Conservation (phyloP, 2,329 filamentous ascomycete species). For the Phoma herbarum region DNA sequence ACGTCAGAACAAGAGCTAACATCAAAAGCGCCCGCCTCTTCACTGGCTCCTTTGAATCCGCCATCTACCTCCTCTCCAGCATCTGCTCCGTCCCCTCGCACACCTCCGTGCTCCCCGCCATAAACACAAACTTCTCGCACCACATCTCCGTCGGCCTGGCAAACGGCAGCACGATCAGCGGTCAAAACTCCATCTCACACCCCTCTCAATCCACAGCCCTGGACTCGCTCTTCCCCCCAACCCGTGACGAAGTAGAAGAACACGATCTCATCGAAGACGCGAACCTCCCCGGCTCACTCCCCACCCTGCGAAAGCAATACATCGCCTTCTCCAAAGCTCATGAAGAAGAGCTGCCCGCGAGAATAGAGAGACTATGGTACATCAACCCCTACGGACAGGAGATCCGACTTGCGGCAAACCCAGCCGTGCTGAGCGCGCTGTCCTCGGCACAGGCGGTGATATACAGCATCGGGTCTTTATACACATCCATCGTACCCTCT, state of each 20-base stretch:
- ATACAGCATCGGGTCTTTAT: slow-evolving; percentile 93
- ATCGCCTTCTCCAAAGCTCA: slow-evolving; percentile 80
- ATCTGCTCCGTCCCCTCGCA: slow-evolving; percentile 84
- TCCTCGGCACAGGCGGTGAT: slow-evolving; percentile 72
- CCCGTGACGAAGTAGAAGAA: slow-evolving; percentile 57
- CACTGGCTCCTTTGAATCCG: slow-evolving; percentile 89
- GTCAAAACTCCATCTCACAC: slow-evolving; percentile 73
- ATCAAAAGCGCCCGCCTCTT: slow-evolving; percentile 78
- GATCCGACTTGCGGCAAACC: slow-evolving; percentile 84
- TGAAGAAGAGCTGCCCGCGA: slow-evolving; percentile 77
- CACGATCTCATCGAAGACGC: slow-evolving; percentile 79
- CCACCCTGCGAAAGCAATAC: slow-evolving; percentile 79
- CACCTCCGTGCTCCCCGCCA: slow-evolving; percentile 83
- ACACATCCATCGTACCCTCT: slow-evolving; percentile 86
- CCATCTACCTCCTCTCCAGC: slow-evolving; percentile 86
- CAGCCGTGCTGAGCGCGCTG: slow-evolving; percentile 77
- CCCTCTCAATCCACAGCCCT: slow-evolving; percentile 43
- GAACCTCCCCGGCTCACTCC: slow-evolving; percentile 81
- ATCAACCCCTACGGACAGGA: slow-evolving; percentile 99
- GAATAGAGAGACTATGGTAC: slow-evolving; percentile 90
- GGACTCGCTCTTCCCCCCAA: slow-evolving; percentile 30
- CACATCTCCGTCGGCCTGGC: slow-evolving; percentile 87
- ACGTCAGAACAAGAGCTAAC: slow-evolving; percentile 20
- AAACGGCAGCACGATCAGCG: slow-evolving; percentile 81
- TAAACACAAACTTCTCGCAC: slow-evolving; percentile 94